Conservation (phyloP, 495 filamentous ascomycete species). For the Xanthoparmelia taractica region DNA sequence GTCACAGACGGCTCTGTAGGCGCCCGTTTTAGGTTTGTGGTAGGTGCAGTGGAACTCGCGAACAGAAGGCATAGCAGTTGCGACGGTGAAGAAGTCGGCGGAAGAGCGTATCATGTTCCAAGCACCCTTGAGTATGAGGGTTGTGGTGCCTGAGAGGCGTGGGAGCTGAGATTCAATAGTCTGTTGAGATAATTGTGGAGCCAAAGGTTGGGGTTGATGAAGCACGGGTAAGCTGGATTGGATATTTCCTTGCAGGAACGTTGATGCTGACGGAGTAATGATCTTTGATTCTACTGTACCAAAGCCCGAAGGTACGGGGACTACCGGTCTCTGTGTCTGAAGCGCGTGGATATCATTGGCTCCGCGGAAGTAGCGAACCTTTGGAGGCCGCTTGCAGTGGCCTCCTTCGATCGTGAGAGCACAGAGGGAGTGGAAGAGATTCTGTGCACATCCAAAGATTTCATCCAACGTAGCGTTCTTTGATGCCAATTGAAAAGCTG, state of each 20-base stretch:
- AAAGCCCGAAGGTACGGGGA: background rate
- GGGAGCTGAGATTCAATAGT: constrained; percentile 28
- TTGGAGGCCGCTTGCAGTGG: constrained; percentile 62
- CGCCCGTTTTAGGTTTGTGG: constrained; percentile 59
- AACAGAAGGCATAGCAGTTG: constrained; percentile 52
- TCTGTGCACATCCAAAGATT: constrained; percentile 52
- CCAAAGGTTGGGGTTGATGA: background rate
- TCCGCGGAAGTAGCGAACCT: constrained; percentile 49
- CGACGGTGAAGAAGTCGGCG: constrained; percentile 54
- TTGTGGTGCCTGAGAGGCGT: constrained; percentile 42
- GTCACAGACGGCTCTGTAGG: constrained; percentile 55
- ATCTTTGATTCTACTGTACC: background rate
- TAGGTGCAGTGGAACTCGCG: constrained; percentile 66
- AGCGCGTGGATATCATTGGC: background rate
- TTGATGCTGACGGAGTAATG: background rate
- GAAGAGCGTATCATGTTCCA: constrained; percentile 67
- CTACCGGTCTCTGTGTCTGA: background rate
- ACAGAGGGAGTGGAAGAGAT: constrained; percentile 50
- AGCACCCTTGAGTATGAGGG: constrained; percentile 62
- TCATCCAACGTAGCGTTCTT: constrained; percentile 63
- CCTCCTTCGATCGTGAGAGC: constrained; percentile 68
- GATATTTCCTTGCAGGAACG: background rate
- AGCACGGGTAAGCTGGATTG: background rate
- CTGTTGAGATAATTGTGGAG: background rate
- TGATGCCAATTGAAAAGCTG: constrained; percentile 43